These are phyloP conservation scores for Abrus precatorius DNA, from an alignment of 306 rosid genomes.

Conservation along the genomic window DNA sequence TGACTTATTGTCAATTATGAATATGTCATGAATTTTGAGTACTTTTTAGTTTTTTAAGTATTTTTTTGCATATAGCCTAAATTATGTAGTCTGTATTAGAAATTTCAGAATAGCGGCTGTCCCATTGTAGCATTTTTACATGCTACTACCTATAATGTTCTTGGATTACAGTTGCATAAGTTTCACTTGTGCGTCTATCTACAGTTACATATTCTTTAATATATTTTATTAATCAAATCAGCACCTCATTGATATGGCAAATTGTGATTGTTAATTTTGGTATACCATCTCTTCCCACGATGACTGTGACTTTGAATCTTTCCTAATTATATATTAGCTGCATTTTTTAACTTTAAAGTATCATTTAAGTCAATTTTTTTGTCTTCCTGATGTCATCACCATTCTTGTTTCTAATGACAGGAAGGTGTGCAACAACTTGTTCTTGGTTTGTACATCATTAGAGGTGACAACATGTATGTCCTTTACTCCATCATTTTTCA, in stretches of 20 bases:
- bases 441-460: slow-evolving; percentile 87
- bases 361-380: background rate
- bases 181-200: background rate
- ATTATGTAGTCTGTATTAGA: too few relatives aligned
- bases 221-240: background rate
- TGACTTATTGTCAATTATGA: too few relatives aligned
- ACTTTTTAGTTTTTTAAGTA: too few relatives aligned
- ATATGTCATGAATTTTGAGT: too few relatives aligned
- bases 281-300: background rate
- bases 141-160: background rate
- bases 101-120: too few relatives aligned
- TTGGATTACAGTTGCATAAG: slow-evolving; percentile 23
- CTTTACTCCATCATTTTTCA: background rate
- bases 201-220: background rate
- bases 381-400: background rate
- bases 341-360: background rate
- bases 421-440: slow-evolving; percentile 98
- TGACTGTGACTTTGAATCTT: background rate
- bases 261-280: background rate
- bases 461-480: slow-evolving; percentile 96
- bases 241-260: background rate
- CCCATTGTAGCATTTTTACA: too few relatives aligned
- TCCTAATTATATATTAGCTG: too few relatives aligned
- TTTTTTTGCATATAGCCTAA: too few relatives aligned
- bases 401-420: slow-evolving; percentile 59